Evolutionary conservation across 345 rosid genomes (phyloP), one percentile per base, ranked within the genome.

Genomic region (Leavenworthia alabamica): DNA sequence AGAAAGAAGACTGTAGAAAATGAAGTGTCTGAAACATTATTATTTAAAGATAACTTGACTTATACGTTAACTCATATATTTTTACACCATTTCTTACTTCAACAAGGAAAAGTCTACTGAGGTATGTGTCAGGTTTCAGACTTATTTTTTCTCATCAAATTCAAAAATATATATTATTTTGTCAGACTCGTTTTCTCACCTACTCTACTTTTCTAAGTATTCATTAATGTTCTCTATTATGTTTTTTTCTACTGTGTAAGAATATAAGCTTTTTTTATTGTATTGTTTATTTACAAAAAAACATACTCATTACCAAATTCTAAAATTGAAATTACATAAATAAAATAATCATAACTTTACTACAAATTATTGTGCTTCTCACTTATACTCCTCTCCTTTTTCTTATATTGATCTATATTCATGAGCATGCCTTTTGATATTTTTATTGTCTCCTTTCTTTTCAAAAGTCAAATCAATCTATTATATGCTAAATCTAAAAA

Each of bases 81-180:
- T 6, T 53, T 61, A 56, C 35, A 53, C n/a, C n/a, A n/a, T 53
- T 70, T 70, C 63, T 70, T 62, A 56, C 70, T 71, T 63, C 75
- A 64, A 56, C 47, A 63, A 63, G 60, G 75, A 63, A 71, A 56
- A 53, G 70, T 71, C 75, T 71, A 56, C 56, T 49, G 65, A 61
- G 62, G 62, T 37, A 44, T 54, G 70, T 71, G 75, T 71, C 75
- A 71, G 70, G 63, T 63, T 71, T 71, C 74, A 70, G n/a, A n/a
- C n/a, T n/a, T n/a, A n/a, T n/a, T n/a, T n/a, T n/a, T n/a, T n/a
- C n/a, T n/a, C n/a, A n/a, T n/a, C n/a, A n/a, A n/a, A n/a, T n/a
- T n/a, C n/a, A n/a, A n/a, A n/a, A n/a, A n/a, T n/a, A n/a, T n/a
- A n/a, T n/a, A n/a, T n/a, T n/a, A n/a, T n/a, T n/a, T n/a, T n/a